Percentiles rank a stretch among this genome's conserved stretches.
phyloP scores from a whole-genome alignment of 2,329 filamentous ascomycete genomes.

The Cladosporium sp. region DNA sequence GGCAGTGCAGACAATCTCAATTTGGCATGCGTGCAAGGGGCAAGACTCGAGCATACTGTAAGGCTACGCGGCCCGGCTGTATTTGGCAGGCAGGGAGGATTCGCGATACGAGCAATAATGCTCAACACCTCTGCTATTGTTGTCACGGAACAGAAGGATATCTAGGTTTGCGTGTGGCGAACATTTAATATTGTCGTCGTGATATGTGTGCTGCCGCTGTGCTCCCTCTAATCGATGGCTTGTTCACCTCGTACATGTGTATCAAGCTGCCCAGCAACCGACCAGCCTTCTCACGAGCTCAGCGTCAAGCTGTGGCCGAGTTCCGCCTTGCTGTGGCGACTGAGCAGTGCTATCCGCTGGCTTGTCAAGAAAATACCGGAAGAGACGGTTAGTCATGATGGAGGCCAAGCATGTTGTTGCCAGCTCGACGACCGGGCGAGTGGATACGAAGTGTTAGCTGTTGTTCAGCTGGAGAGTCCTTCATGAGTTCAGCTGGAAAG shows the following conservation, averaged over 20 bases:
- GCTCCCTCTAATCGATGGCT: not conserved
- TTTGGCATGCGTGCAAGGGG: constrained; percentile 8
- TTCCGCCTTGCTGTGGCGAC: not conserved
- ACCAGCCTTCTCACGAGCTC: not conserved
- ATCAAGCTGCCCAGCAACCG: not conserved
- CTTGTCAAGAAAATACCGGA: not conserved
- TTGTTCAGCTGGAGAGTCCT: not conserved
- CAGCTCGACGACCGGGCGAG: not conserved
- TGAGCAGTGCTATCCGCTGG: not conserved
- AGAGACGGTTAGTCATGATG: not conserved
- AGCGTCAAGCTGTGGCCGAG: not conserved
- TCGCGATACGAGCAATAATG: not conserved
- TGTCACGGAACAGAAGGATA: not conserved
- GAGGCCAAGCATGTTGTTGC: not conserved
- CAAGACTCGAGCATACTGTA: not conserved
- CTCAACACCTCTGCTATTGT: not conserved
- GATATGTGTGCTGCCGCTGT: not conserved
- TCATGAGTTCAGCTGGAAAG: not conserved
- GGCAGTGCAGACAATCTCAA: constrained; percentile 18
- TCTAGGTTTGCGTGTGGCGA: not conserved
- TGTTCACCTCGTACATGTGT: not conserved
- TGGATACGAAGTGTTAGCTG: not conserved
- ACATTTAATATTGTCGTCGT: not conserved
- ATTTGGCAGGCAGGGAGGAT: not conserved
- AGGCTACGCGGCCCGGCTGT: not conserved